phyloP scores from a whole-genome alignment of 176 grass and related monocot genomes.

The Musa schizocarpa region DNA sequence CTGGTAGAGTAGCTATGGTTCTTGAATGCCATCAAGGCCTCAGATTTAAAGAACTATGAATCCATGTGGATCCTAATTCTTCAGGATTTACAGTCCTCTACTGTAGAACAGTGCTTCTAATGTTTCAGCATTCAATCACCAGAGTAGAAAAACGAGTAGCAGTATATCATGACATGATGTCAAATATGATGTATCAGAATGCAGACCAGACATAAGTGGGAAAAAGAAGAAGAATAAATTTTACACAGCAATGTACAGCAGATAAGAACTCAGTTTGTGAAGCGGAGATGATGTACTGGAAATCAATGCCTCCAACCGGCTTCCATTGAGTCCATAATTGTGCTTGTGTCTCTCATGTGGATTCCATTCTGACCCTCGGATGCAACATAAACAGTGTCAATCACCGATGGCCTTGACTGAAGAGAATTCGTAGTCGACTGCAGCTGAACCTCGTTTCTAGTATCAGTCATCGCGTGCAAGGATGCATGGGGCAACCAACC shows the following conservation, averaged over 20 bases:
- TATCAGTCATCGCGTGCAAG: background rate
- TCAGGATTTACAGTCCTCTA: no score
- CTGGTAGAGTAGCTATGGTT: no score
- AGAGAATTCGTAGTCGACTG: background rate
- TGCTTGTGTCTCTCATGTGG: background rate
- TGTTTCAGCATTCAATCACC: no score
- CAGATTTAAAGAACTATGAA: no score
- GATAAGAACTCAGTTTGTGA: background rate
- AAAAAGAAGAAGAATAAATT: background rate
- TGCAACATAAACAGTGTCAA: background rate
- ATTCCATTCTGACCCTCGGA: background rate
- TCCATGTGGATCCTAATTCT: no score
- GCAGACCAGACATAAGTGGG: no score
- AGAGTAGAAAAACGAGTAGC: background rate
- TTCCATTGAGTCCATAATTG: conserved; percentile 16
- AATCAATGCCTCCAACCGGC: background rate
- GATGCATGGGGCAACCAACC: conserved; percentile 16
- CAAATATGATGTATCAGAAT: background rate
- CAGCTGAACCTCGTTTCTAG: background rate
- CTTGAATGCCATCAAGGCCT: no score
- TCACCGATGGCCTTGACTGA: background rate
- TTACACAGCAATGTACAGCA: background rate
- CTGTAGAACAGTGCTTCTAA: no score
- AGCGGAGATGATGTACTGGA: background rate
- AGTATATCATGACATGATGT: background rate